Evolutionary conservation across 2,329 filamentous ascomycete genomes (phyloP).

Genomic region (Beauveria medogensis): DNA sequence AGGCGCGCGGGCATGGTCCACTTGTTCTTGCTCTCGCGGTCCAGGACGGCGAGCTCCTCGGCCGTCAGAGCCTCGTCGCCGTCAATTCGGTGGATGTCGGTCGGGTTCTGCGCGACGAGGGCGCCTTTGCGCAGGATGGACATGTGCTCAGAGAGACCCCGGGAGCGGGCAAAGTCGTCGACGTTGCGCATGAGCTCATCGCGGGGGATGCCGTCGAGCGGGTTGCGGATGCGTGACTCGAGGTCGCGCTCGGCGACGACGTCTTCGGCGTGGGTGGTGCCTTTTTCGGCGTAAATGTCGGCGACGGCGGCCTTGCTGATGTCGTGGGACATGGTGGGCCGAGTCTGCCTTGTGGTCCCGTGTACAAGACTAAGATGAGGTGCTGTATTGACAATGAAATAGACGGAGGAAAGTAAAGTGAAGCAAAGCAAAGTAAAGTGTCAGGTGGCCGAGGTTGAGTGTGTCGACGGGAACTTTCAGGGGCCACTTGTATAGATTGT

Average conservation of each 20-base stretch:
- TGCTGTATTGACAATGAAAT: no score
- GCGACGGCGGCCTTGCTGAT: constrained; percentile 4
- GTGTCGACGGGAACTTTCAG: neutral
- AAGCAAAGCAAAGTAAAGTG: no score
- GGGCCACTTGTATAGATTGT: neutral
- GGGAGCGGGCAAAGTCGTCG: constrained; percentile 51
- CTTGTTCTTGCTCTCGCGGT: constrained; percentile 56
- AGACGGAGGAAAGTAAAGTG: no score
- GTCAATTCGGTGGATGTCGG: constrained; percentile 49
- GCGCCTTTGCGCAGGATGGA: constrained; percentile 59
- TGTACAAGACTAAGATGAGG: no score
- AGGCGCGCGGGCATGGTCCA: constrained; percentile 57
- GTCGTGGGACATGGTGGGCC: constrained; percentile 4
- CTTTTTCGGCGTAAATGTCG: constrained; percentile 5
- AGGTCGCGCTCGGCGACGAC: neutral
- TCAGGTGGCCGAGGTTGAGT: neutral
- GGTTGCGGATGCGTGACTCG: constrained; percentile 18
- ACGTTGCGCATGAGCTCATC: constrained; percentile 45
- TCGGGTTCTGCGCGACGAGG: constrained; percentile 63
- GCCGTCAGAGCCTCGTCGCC: constrained; percentile 47
- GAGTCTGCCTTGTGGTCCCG: neutral
- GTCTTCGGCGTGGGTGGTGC: constrained; percentile 3
- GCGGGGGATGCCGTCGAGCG: constrained; percentile 45
- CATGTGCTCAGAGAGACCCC: constrained; percentile 51
- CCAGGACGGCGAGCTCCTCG: constrained; percentile 50